Evolutionary conservation across 805 yeast species (phyloP).

Genomic region (Saccharomycopsis fibuligera): DNA sequence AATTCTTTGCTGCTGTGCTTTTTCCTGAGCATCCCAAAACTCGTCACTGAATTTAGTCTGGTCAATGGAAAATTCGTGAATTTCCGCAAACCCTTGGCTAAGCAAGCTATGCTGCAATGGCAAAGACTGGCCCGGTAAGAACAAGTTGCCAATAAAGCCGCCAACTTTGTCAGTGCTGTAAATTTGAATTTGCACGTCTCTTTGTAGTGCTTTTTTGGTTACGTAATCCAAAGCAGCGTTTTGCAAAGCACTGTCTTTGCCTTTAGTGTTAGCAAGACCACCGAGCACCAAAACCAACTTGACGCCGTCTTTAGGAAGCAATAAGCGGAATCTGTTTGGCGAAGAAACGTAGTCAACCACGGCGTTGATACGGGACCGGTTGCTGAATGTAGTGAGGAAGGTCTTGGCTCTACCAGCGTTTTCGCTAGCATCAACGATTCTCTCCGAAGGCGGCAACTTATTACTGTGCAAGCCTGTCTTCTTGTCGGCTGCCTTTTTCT

Average conservation of each 20-base stretch:
- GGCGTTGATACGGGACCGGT: slow-evolving; percentile 58
- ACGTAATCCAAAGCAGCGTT: slow-evolving; percentile 50
- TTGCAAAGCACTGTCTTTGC: slow-evolving; percentile 32
- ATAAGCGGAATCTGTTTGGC: slow-evolving; percentile 61
- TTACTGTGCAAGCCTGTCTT: slow-evolving; percentile 59
- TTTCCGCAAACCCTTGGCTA: slow-evolving; percentile 54
- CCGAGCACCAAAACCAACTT: slow-evolving; percentile 68
- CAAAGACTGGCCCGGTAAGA: slow-evolving; percentile 39
- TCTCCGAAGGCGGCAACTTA: slow-evolving; percentile 50
- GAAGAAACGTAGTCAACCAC: slow-evolving; percentile 66
- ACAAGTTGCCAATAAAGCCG: slow-evolving; percentile 71
- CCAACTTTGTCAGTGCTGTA: slow-evolving; percentile 71
- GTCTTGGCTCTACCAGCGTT: slow-evolving; percentile 65
- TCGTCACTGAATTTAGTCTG: slow-evolving; percentile 50
- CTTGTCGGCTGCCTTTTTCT: slow-evolving; percentile 47
- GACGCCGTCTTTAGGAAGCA: slow-evolving; percentile 65
- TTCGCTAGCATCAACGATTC: slow-evolving; percentile 77
- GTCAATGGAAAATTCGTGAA: slow-evolving; percentile 59
- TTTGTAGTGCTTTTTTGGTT: slow-evolving; percentile 53
- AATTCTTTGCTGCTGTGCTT: slow-evolving; percentile 45
- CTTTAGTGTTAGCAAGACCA: slow-evolving; percentile 47
- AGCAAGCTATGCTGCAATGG: slow-evolving; percentile 58
- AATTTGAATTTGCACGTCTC: slow-evolving; percentile 66
- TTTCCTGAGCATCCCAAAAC: slow-evolving; percentile 54
- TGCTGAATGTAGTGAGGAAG: slow-evolving; percentile 61